A percentile compares a stretch with the other conserved stretches of the same genome.
Conservation (phyloP, 257 asterid species). For the Eucommia ulmoides region DNA sequence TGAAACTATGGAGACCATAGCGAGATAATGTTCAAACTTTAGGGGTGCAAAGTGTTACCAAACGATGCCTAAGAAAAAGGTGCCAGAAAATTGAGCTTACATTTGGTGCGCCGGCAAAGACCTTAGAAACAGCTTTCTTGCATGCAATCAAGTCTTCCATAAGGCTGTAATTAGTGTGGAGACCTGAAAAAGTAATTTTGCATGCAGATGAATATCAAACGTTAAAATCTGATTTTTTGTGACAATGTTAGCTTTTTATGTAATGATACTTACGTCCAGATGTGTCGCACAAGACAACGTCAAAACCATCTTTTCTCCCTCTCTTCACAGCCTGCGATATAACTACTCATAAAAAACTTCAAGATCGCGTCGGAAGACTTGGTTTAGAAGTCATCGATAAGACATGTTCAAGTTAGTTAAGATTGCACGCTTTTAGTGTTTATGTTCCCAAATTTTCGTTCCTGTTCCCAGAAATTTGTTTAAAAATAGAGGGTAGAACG, state of each 20-base stretch:
- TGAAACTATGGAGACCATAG: background rate
- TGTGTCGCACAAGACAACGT: slow-evolving; percentile 83
- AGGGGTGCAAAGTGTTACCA: background rate
- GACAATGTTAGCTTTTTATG: background rate
- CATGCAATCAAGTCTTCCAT: slow-evolving; percentile 91
- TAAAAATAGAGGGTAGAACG: too few species aligned
- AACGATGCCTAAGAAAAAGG: background rate
- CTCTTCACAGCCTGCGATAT: slow-evolving; percentile 91
- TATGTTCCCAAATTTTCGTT: too few species aligned
- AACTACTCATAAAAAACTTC: slow-evolving; percentile 77
- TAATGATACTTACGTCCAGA: slow-evolving; percentile 74
- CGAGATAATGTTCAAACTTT: background rate
- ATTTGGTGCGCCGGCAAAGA: slow-evolving; percentile 76
- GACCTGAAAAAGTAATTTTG: slow-evolving; percentile 29
- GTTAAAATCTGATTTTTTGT: background rate
- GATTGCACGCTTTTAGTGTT: too few species aligned
- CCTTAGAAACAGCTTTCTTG: slow-evolving; percentile 72
- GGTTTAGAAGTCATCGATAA: too few species aligned
- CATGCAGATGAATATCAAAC: background rate
- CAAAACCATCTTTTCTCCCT: slow-evolving; percentile 68
- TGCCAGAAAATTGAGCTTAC: slow-evolving; percentile 24
- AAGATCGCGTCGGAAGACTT: slow-evolving; percentile 32
- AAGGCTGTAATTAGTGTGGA: slow-evolving; percentile 92
- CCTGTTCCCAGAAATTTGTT: too few species aligned
- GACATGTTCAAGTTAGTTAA: too few species aligned